Evolutionary conservation across 2,329 filamentous ascomycete genomes (phyloP).

Genomic region (Aspergillus sp.): DNA sequence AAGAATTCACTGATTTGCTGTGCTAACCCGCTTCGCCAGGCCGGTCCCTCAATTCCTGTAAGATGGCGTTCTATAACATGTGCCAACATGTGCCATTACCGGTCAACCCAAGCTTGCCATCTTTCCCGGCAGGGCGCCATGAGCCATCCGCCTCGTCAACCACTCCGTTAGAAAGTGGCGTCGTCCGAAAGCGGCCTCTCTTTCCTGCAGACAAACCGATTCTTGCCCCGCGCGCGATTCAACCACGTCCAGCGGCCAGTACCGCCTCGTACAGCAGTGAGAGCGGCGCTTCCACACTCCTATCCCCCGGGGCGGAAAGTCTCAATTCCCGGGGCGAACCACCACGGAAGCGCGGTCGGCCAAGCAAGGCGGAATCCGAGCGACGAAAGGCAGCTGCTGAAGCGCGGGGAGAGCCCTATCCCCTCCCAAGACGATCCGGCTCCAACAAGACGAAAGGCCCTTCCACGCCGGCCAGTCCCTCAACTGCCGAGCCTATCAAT

Average conservation of each 20-base stretch:
- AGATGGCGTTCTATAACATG: conserved; percentile 35
- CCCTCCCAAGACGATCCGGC: conserved; percentile 28
- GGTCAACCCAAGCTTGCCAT: conserved; percentile 12
- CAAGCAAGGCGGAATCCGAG: conserved; percentile 41
- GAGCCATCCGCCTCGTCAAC: conserved; percentile 19
- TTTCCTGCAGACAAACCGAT: conserved; percentile 28
- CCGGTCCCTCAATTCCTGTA: conserved; percentile 39
- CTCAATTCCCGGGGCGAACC: conserved; percentile 27
- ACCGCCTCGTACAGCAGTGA: conserved; percentile 33
- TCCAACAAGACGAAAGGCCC: conserved; percentile 26
- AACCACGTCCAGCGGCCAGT: conserved; percentile 37
- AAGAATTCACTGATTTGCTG: not conserved
- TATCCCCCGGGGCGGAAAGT: conserved; percentile 33
- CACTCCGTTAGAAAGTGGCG: conserved; percentile 23
- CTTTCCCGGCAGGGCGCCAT: conserved; percentile 20
- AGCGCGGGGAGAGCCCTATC: conserved; percentile 38
- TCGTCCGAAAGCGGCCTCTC: conserved; percentile 31
- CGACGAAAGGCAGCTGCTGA: conserved; percentile 37
- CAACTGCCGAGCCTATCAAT: conserved; percentile 17
- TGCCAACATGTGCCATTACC: conserved; percentile 22
- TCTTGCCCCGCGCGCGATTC: conserved; percentile 35
- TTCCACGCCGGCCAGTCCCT: conserved; percentile 31
- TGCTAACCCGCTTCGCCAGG: conserved; percentile 26
- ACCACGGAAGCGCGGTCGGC: conserved; percentile 42
- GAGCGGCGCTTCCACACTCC: conserved; percentile 29